These are phyloP conservation scores for Lecanicillium sp. DNA, from an alignment of 2,329 filamentous ascomycete genomes.

Conservation along the genomic window DNA sequence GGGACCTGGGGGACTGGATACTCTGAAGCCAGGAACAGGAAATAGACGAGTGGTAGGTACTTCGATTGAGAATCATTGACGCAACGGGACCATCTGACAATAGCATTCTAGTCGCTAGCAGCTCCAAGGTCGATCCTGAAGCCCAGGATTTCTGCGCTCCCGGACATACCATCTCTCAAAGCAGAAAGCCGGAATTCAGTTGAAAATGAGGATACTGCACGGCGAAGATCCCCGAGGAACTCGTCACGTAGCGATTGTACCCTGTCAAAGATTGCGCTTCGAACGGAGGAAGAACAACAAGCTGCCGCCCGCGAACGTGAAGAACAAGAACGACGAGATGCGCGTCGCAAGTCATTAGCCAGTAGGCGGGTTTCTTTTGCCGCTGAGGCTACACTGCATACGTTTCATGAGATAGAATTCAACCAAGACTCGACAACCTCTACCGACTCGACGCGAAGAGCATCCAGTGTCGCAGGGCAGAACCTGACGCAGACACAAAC, in stretches of 20 bases:
- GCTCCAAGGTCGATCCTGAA: constrained; percentile 69
- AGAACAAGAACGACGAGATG: constrained; percentile 71
- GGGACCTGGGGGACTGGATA: constrained; percentile 82
- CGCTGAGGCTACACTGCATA: constrained; percentile 92
- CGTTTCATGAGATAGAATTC: constrained; percentile 90
- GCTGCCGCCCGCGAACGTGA: constrained; percentile 61
- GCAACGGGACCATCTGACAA: not conserved
- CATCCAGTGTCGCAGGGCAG: constrained; percentile 46
- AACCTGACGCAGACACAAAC: not conserved
- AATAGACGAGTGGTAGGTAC: constrained; percentile 69
- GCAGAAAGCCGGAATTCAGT: constrained; percentile 6
- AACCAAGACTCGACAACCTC: constrained; percentile 79
- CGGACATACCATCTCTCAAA: constrained; percentile 60
- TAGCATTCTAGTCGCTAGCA: constrained; percentile 47
- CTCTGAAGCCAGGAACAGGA: constrained; percentile 63
- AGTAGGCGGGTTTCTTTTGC: constrained; percentile 95
- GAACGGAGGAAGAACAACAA: constrained; percentile 63
- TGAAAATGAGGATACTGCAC: constrained; percentile 4
- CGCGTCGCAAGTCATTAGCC: constrained; percentile 83
- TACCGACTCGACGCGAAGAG: constrained; percentile 65
- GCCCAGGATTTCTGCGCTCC: constrained; percentile 59
- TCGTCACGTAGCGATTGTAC: constrained; percentile 16
- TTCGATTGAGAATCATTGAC: constrained; percentile 7
- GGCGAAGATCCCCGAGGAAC: constrained; percentile 10
- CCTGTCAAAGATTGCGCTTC: constrained; percentile 52